Conservation (phyloP, 768 basidiomycete genomes). For the Lactarius sp. region DNA sequence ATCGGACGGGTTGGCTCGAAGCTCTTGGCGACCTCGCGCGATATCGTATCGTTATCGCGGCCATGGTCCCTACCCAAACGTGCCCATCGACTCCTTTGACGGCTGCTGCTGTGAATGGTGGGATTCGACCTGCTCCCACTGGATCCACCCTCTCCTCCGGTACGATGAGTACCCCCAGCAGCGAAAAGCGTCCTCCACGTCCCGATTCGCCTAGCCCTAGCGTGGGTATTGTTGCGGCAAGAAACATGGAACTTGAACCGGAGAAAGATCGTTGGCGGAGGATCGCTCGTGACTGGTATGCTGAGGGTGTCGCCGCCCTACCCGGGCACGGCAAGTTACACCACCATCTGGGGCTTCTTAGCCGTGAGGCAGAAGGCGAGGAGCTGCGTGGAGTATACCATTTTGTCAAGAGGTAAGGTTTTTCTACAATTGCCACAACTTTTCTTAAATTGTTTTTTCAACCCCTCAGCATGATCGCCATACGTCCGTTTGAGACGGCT, state of each 20-base stretch:
- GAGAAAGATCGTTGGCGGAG: slow-evolving; percentile 90
- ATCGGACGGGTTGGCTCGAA: slow-evolving; percentile 88
- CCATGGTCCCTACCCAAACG: slow-evolving; percentile 56
- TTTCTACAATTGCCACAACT: background rate
- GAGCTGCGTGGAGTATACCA: slow-evolving; percentile 88
- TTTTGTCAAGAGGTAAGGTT: slow-evolving; percentile 82
- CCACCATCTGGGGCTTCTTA: slow-evolving; percentile 87
- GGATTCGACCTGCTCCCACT: slow-evolving; percentile 28
- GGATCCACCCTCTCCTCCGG: slow-evolving; percentile 19
- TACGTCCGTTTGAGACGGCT: slow-evolving; percentile 82
- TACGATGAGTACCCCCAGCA: slow-evolving; percentile 16
- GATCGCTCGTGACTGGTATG: slow-evolving; percentile 93
- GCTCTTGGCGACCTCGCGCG: slow-evolving; percentile 94
- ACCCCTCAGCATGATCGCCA: slow-evolving; percentile 71
- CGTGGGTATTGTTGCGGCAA: slow-evolving; percentile 81
- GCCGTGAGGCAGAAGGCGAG: slow-evolving; percentile 75
- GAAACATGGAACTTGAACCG: slow-evolving; percentile 78
- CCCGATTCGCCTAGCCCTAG: slow-evolving; percentile 47
- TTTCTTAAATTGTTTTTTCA: slow-evolving; percentile 6
- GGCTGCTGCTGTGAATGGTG: slow-evolving; percentile 45
- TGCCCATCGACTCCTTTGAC: slow-evolving; percentile 42
- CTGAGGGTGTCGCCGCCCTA: slow-evolving; percentile 74
- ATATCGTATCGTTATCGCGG: slow-evolving; percentile 95
- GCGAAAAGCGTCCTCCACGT: slow-evolving; percentile 26
- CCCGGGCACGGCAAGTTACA: slow-evolving; percentile 95